Evolutionary conservation across 2,329 filamentous ascomycete species (phyloP).

Genomic region (Exophiala alcalophila): DNA sequence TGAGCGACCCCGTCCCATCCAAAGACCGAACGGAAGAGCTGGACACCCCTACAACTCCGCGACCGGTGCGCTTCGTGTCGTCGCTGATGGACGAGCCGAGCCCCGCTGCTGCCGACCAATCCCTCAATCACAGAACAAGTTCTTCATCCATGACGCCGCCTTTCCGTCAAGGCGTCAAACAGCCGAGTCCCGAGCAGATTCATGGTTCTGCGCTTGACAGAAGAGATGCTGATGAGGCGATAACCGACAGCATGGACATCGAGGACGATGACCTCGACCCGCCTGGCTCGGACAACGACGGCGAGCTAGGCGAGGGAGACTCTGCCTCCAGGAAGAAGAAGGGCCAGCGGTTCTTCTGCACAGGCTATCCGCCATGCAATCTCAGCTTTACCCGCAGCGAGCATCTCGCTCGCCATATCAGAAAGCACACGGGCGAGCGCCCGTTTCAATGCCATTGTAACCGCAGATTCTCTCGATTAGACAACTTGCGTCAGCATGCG

Average conservation of each 20-base stretch:
- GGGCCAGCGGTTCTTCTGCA: constrained; percentile 93
- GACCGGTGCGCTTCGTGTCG: constrained; percentile 17
- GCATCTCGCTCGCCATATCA: constrained; percentile 89
- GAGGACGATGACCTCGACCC: constrained; percentile 59
- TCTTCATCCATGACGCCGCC: constrained; percentile 8
- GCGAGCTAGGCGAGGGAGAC: constrained; percentile 59
- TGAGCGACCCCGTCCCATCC: constrained; percentile 19
- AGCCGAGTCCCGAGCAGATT: neutral
- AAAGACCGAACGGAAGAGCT: constrained; percentile 22
- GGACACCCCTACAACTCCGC: constrained; percentile 29
- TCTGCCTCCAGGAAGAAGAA: constrained; percentile 91
- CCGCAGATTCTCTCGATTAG: constrained; percentile 84
- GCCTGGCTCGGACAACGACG: constrained; percentile 62
- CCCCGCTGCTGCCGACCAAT: constrained; percentile 2
- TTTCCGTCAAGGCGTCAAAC: constrained; percentile 7
- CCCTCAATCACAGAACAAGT: neutral
- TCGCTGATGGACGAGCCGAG: constrained; percentile 7
- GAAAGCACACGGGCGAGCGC: constrained; percentile 95
- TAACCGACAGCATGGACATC: constrained; percentile 25
- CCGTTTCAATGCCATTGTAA: constrained; percentile 96
- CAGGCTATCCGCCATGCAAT: constrained; percentile 88
- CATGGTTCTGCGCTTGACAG: constrained; percentile 2
- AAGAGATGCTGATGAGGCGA: constrained; percentile 7
- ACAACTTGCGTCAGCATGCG: constrained; percentile 94
- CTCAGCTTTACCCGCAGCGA: constrained; percentile 95